Evolutionary conservation across 805 yeast species (phyloP).

Genomic region (Lachancea sp.): DNA sequence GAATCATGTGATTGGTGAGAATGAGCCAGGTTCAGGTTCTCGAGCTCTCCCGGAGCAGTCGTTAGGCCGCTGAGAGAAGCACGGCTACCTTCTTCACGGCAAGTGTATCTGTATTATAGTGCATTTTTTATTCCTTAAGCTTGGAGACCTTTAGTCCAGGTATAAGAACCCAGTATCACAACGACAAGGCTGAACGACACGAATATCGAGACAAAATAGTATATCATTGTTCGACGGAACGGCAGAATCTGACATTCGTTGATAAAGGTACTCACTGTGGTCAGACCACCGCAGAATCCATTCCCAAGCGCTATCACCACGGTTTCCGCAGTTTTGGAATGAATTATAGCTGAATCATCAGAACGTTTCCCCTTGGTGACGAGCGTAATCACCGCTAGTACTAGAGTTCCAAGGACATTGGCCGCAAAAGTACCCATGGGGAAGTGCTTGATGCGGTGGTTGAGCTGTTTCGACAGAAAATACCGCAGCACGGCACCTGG

Average conservation of each 20-base stretch:
- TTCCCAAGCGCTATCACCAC: slow-evolving; percentile 48
- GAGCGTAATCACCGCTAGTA: slow-evolving; percentile 19
- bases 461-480: slow-evolving; percentile 45
- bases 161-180: slow-evolving; percentile 62
- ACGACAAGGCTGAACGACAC: slow-evolving; percentile 45
- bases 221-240: slow-evolving; percentile 38
- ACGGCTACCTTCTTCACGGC: too few species aligned
- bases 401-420: slow-evolving; percentile 39
- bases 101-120: background rate
- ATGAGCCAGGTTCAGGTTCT: too few species aligned
- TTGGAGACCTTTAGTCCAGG: slow-evolving; percentile 48
- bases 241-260: slow-evolving; percentile 49
- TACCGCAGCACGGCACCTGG: slow-evolving; percentile 59
- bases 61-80: too few species aligned
- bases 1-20: background rate
- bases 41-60: too few species aligned
- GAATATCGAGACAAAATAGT: slow-evolving; percentile 44
- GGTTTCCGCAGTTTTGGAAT: slow-evolving; percentile 38
- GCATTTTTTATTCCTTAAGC: too few species aligned
- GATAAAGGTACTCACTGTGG: slow-evolving; percentile 74
- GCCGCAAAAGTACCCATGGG: slow-evolving; percentile 50
- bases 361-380: slow-evolving; percentile 37
- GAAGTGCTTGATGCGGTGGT: slow-evolving; percentile 39
- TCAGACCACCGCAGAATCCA: slow-evolving; percentile 66
- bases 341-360: slow-evolving; percentile 26